Evolutionary conservation across 2,329 filamentous ascomycete species (phyloP).

Genomic region (Uncinocarpus reesii): DNA sequence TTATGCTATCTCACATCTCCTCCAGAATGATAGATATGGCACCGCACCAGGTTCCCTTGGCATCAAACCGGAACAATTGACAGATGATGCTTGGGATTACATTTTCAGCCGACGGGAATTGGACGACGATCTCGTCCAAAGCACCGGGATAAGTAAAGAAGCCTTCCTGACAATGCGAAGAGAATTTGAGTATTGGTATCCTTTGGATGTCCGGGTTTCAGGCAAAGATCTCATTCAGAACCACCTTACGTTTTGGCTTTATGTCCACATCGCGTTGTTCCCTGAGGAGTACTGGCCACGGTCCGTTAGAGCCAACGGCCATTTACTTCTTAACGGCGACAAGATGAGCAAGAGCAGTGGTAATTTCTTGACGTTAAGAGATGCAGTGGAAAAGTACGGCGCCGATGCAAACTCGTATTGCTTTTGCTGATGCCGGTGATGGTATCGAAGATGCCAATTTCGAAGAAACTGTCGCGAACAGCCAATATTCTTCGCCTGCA

Average conservation of each 20-base stretch:
- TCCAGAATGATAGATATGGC: conserved; percentile 82
- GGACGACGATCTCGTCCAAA: conserved; percentile 52
- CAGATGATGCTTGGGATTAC: conserved; percentile 93
- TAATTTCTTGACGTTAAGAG: conserved; percentile 86
- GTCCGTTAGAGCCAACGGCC: conserved; percentile 78
- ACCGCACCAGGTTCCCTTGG: conserved; percentile 57
- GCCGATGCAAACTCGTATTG: conserved; percentile 85
- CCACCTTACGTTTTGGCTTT: conserved; percentile 91
- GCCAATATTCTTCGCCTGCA: conserved; percentile 77
- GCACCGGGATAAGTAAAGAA: conserved; percentile 62
- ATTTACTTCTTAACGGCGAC: conserved; percentile 86
- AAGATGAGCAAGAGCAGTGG: conserved; percentile 99
- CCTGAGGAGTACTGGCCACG: conserved; percentile 78
- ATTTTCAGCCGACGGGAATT: conserved; percentile 70
- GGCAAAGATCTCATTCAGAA: conserved; percentile 92
- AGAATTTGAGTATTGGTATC: conserved; percentile 96
- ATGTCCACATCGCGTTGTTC: conserved; percentile 87
- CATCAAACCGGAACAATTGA: conserved; percentile 76
- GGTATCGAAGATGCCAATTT: conserved; percentile 95
- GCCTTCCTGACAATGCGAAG: conserved; percentile 70
- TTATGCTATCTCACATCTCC: conserved; percentile 50
- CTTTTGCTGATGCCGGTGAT: conserved; percentile 88
- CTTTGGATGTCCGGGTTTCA: conserved; percentile 73
- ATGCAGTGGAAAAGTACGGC: conserved; percentile 83
- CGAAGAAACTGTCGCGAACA: conserved; percentile 88